phyloP scores from a whole-genome alignment of 176 grass and related monocot species.

The Triticum monococcum region DNA sequence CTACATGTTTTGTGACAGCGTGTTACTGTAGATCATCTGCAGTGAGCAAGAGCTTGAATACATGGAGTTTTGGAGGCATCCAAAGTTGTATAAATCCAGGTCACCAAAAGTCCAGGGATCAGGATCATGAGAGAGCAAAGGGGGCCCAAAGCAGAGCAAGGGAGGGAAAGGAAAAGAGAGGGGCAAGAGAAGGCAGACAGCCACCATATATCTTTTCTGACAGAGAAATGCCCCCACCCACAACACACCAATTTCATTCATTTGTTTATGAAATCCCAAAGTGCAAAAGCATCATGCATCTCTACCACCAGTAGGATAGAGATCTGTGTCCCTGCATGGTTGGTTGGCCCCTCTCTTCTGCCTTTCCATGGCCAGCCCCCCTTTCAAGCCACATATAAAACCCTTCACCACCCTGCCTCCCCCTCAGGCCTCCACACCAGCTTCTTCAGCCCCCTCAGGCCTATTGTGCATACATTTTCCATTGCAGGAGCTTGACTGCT shows the following conservation, averaged over 20 bases:
- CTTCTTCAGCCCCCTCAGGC: constrained; percentile 28
- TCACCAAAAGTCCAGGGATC: constrained; percentile 14
- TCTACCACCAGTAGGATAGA: constrained; percentile 24
- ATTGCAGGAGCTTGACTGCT: constrained; percentile 17
- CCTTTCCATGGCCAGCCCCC: constrained; percentile 36
- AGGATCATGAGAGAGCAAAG: constrained; percentile 7
- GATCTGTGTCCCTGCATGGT: constrained; percentile 22
- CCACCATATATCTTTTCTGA: constrained; percentile 46
- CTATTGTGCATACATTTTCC: constrained; percentile 25
- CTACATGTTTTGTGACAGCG: neutral
- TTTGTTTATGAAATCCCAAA: constrained; percentile 35
- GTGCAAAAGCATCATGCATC: constrained; percentile 34
- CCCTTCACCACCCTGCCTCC: constrained; percentile 17
- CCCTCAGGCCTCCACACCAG: neutral
- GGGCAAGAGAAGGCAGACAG: constrained; percentile 4
- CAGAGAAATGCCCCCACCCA: constrained; percentile 43
- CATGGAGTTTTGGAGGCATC: neutral
- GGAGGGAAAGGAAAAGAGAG: constrained; percentile 6
- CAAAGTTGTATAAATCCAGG: neutral
- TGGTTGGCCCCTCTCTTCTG: neutral
- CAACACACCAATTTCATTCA: neutral
- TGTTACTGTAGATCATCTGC: neutral
- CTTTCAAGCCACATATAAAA: constrained; percentile 42
- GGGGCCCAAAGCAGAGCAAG: constrained; percentile 13
- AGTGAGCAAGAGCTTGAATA: neutral